phyloP scores from a whole-genome alignment of 345 rosid genomes.

The Xanthoceras sorbifolium region DNA sequence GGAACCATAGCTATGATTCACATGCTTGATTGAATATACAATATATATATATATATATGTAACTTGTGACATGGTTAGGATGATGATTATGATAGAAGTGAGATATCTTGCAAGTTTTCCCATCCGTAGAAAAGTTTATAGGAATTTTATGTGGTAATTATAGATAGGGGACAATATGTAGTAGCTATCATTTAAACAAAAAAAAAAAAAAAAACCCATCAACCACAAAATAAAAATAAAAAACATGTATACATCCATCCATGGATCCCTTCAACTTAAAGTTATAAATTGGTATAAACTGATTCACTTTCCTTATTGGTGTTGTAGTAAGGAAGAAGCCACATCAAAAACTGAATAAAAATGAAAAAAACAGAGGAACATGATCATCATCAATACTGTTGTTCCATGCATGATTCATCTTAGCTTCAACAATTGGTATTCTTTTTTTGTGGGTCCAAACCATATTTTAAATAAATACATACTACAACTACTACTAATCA shows the following conservation, averaged over 20 bases:
- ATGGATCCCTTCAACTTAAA: constrained; percentile 15
- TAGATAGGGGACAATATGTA: neutral
- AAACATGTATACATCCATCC: neutral
- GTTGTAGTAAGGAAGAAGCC: neutral
- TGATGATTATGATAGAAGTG: constrained; percentile 2
- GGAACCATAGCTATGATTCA: too few species aligned
- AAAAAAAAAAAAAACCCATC: too few species aligned
- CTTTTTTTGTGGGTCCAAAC: neutral
- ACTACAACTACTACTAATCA: too few species aligned
- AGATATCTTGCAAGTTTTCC: constrained; percentile 36
- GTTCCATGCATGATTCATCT: constrained; percentile 28
- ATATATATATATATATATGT: too few species aligned
- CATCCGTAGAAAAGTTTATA: constrained; percentile 6
- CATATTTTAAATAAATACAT: neutral
- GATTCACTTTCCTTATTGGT: neutral
- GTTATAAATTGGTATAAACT: neutral
- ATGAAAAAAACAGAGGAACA: neutral
- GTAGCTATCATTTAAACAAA: neutral
- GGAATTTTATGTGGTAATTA: neutral
- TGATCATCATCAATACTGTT: constrained; percentile 18
- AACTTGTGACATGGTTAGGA: neutral
- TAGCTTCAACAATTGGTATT: constrained; percentile 34
- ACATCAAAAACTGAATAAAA: neutral
- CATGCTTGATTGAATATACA: too few species aligned
- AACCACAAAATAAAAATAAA: neutral